phyloP scores from a whole-genome alignment of 2,329 filamentous ascomycete species.

The Aulographum hederae region DNA sequence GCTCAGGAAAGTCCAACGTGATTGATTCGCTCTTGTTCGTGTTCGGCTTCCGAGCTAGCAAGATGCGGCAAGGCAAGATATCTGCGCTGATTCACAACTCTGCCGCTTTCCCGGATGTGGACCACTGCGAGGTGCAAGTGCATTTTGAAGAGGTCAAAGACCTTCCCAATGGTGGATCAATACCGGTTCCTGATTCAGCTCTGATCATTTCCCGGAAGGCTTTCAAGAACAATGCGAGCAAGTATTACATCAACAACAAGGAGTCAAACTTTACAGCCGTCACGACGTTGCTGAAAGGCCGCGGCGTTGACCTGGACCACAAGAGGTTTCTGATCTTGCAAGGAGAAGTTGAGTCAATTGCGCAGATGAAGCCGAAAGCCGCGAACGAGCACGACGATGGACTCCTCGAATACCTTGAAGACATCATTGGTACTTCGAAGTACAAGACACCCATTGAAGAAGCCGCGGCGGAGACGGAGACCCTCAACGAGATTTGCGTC shows the following conservation, averaged over 20 bases:
- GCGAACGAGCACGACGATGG: constrained; percentile 91
- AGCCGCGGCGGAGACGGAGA: constrained; percentile 74
- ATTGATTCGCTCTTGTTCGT: constrained; percentile 96
- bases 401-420: constrained; percentile 87
- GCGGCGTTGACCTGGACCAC: constrained; percentile 89
- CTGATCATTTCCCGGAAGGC: constrained; percentile 79
- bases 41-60: constrained; percentile 97
- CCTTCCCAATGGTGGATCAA: constrained; percentile 53
- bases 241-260: constrained; percentile 88
- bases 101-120: constrained; percentile 64
- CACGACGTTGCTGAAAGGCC: constrained; percentile 67
- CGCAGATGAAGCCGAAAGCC: constrained; percentile 97
- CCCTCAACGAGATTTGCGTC: constrained; percentile 80
- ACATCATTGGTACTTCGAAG: constrained; percentile 96
- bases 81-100: constrained; percentile 97
- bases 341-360: constrained; percentile 95
- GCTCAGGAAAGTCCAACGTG: constrained; percentile 96
- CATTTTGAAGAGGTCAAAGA: constrained; percentile 95
- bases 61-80: constrained; percentile 98
- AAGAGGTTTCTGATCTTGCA: constrained; percentile 96
- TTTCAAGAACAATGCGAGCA: constrained; percentile 96
- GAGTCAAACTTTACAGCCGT: constrained; percentile 86
- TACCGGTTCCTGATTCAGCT: constrained; percentile 66
- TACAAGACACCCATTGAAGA: constrained; percentile 97
- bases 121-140: constrained; percentile 88